phyloP scores from a whole-genome alignment of 768 basidiomycete genomes.

The Mycena metata region DNA sequence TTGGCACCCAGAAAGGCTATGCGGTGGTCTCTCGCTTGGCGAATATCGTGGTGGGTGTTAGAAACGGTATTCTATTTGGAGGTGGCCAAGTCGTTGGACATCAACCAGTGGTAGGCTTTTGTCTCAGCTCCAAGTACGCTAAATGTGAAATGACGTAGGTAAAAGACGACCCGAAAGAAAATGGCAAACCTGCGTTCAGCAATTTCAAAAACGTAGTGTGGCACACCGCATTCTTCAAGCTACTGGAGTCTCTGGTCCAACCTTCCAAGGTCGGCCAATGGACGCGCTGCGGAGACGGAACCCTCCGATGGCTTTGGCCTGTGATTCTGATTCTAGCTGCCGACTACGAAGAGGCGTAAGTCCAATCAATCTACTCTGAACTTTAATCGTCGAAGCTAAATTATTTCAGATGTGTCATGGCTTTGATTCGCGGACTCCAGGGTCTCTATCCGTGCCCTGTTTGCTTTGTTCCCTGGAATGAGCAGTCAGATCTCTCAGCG shows the following conservation, averaged over 20 bases:
- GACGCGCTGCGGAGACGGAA: constrained; percentile 45
- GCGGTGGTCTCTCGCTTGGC: constrained; percentile 32
- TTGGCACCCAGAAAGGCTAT: constrained; percentile 37
- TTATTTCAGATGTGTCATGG: background rate
- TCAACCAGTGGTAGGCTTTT: constrained; percentile 12
- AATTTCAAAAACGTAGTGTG: constrained; percentile 53
- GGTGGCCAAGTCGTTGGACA: constrained; percentile 38
- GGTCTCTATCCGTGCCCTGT: background rate
- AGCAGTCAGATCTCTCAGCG: background rate
- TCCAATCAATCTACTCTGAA: no score
- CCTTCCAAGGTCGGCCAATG: constrained; percentile 41
- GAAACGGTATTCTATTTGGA: constrained; percentile 33
- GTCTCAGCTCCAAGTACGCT: background rate
- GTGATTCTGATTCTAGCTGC: constrained; percentile 54
- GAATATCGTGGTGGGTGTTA: constrained; percentile 32
- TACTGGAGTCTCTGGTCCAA: constrained; percentile 45
- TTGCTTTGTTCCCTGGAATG: background rate
- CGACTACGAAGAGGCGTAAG: constrained; percentile 49
- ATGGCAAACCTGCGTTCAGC: constrained; percentile 47
- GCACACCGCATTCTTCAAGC: constrained; percentile 50
- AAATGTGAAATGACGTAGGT: constrained; percentile 41
- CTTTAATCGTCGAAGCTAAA: no score
- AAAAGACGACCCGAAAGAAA: constrained; percentile 48
- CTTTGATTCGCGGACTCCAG: background rate
- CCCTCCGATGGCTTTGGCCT: constrained; percentile 49